Evolutionary conservation across 2,329 filamentous ascomycete genomes (phyloP).

Genomic region (Botrytis medusae): DNA sequence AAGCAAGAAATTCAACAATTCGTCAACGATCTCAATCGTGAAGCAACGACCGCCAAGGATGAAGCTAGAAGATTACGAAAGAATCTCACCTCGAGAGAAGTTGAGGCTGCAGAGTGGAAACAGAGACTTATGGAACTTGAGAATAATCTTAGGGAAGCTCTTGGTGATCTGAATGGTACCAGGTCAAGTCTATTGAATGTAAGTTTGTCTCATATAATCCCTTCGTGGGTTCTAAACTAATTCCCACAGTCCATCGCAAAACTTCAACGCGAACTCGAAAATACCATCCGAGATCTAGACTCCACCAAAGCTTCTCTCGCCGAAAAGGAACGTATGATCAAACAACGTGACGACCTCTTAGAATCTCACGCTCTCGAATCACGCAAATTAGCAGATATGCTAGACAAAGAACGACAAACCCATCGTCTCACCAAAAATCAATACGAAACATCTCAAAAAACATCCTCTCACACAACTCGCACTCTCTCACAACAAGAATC

Average conservation of each 20-base stretch:
- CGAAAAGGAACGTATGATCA: conserved; percentile 90
- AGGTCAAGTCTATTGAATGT: conserved; percentile 81
- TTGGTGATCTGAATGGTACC: conserved; percentile 86
- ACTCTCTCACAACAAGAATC: conserved; percentile 83
- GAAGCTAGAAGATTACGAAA: conserved; percentile 81
- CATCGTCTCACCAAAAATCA: conserved; percentile 85
- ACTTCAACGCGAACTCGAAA: conserved; percentile 83
- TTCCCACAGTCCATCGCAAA: conserved; percentile 70
- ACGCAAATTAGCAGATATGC: conserved; percentile 77
- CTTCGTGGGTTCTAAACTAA: conserved; percentile 26
- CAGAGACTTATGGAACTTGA: conserved; percentile 88
- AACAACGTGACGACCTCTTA: conserved; percentile 82
- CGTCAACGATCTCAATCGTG: conserved; percentile 87
- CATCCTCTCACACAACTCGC: conserved; percentile 81
- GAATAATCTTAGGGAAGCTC: conserved; percentile 78
- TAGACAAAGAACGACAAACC: conserved; percentile 84
- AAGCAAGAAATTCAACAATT: conserved; percentile 95
- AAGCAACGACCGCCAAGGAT: conserved; percentile 79
- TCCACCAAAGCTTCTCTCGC: conserved; percentile 71
- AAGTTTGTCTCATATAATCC: conserved; percentile 32
- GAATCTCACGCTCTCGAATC: conserved; percentile 87
- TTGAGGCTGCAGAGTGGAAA: conserved; percentile 88
- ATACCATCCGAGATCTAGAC: conserved; percentile 79
- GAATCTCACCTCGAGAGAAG: conserved; percentile 77
- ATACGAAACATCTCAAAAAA: conserved; percentile 85